phyloP scores from a whole-genome alignment of 805 yeast species.

The Metschnikowia bowlesiae region DNA sequence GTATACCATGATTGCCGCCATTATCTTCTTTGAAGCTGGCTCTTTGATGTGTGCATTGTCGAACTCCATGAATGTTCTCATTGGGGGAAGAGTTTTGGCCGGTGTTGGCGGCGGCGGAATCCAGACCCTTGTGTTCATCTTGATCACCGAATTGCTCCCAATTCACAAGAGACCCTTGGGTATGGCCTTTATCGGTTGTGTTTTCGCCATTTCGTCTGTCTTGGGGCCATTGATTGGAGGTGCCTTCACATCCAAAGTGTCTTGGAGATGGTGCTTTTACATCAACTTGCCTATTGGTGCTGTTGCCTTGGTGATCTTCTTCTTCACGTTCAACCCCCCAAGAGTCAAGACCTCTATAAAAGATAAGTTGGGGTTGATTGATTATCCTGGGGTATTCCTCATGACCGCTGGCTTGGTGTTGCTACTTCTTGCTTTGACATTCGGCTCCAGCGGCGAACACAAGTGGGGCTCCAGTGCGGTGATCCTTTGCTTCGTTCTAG shows the following conservation, averaged over 20 bases:
- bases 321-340: constrained; percentile 21
- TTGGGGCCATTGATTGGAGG: constrained; percentile 26
- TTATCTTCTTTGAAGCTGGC: constrained; percentile 29
- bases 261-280: constrained; percentile 29
- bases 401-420: constrained; percentile 20
- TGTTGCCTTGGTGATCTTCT: constrained; percentile 17
- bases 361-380: constrained; percentile 17
- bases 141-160: constrained; percentile 29
- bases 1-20: constrained; percentile 21
- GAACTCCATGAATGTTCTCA: constrained; percentile 31
- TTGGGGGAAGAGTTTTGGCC: constrained; percentile 38
- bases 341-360: constrained; percentile 8
- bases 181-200: constrained; percentile 18
- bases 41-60: constrained; percentile 38
- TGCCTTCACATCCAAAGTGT: constrained; percentile 21
- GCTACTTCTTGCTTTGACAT: constrained; percentile 22
- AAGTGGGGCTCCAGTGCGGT: constrained; percentile 23
- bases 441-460: constrained; percentile 19
- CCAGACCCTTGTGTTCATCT: constrained; percentile 25
- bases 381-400: constrained; percentile 20
- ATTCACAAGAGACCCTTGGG: constrained; percentile 25
- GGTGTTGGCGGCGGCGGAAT: constrained; percentile 39
- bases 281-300: constrained; percentile 25
- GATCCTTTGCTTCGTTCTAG: constrained; percentile 21
- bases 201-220: constrained; percentile 22